Base-by-base conservation (phyloP, 1,284 basidiomycete species). In the Apiotrichum akiyoshidainum region DNA sequence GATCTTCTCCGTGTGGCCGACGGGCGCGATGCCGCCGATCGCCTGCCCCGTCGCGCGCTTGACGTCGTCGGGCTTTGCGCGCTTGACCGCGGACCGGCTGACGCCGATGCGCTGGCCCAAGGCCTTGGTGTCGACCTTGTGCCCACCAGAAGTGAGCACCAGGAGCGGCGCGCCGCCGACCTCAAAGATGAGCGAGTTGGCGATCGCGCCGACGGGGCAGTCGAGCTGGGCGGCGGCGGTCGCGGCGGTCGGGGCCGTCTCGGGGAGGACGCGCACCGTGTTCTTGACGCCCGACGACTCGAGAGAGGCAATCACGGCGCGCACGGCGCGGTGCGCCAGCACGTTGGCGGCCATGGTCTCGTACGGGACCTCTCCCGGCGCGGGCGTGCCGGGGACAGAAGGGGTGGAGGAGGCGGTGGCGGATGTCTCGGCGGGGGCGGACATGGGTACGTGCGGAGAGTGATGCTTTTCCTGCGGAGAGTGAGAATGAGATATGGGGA, bases 101-200 rank as follows among this genome's bases (percentile, higher is more conserved):
- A 60, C 21, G 1, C 63, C 59, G 1, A 60, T 22, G 1, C 56
- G 57, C n/a, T 47, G 33, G 1, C 42, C 54, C 8, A 61, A 41
- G 12, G 47, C 52, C 21, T 61, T 56, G 8, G 54, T 52, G 50
- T 56, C 52, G 16, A 61, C 59, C 13, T 55, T 47, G 35, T 59
- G 63, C 13, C 26, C 54, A 10, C 59, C 55, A 10, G 45, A 44
- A 8, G 60, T 61, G 8, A 58, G 55, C 22, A 64, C 46, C 21
- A 61, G 56, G 1, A 61, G 53, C 2, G 60, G 56, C 16, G 19
- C 31, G 37, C 13, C 42, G 40, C 19, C 50, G 14, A 19, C 39
- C 6, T 49, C 47, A 42, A 61, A 61, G n/a, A 61, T 45, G 40
- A 61, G 60, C 53, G 53, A 55, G 46, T 61, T 61, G 22, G 60